Evolutionary conservation across 2,329 filamentous ascomycete species (phyloP), one percentile per base, ranked within the genome.

Genomic region (Fusarium pseudonygamai): DNA sequence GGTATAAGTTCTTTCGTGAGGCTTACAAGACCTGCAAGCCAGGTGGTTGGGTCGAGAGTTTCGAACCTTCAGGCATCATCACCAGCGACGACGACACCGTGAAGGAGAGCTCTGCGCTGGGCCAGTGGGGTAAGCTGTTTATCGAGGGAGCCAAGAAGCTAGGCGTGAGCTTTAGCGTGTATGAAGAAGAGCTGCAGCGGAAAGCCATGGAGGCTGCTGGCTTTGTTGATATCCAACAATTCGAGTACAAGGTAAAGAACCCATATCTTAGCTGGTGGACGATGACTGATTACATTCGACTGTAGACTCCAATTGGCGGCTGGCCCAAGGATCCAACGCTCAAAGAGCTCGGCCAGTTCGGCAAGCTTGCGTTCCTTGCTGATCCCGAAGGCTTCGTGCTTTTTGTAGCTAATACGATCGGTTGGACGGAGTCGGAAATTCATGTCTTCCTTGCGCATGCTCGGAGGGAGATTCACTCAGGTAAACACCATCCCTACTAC

Each of bases 171-270:
- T 67, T 67, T 7, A 39, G 10, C 0, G 1, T 67, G 6, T 67
- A 67, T 6, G 64, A 67, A 30, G 26, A 67, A 8, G 64, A 67
- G 12, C 22, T 67, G 0, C 64, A 67, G 16, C 32, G 50, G 1
- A 67, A 67, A 4, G 64, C 64, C 3, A 67, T 67, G 64, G 64
- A 67, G 4, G 50, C 64, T 22, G 64, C 64, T 34, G 64, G 64
- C 20, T 67, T 67, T 39, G 50, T 67, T 22, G 62, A 67, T 5
- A 66, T 67, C 0, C 37, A 67, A 11, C 43, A 49, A 24, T 67
- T 60, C 14, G 64, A 67, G 36, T 67, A 45, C 43, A 67, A 67
- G 64, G 64, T 67, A 50, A 22, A 13, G 13, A 16, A 12, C 2
- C 0, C 4, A 11, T 26, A 12, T 36, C 12, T 20, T 9, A 22